These are phyloP conservation scores for Vicia villosa DNA, from an alignment of 306 rosid species.

Conservation along the genomic window DNA sequence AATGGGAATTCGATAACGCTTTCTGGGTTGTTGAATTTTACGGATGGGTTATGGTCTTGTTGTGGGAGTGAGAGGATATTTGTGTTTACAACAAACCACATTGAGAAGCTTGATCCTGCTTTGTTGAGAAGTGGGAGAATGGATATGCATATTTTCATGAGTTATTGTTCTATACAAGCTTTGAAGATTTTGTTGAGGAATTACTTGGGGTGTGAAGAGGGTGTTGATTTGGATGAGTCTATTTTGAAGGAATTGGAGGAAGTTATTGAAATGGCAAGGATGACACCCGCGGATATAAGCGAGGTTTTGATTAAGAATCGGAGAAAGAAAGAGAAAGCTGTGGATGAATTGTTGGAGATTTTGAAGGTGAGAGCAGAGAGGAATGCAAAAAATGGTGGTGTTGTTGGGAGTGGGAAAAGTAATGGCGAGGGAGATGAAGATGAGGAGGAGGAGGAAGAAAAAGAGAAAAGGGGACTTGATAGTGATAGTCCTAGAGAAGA, in stretches of 20 bases:
- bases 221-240: constrained; percentile 31
- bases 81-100: constrained; percentile 90
- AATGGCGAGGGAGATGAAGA: constrained; percentile 36
- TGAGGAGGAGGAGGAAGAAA: constrained; percentile 61
- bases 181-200: constrained; percentile 77
- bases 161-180: constrained; percentile 62
- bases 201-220: constrained; percentile 57
- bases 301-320: constrained; percentile 88
- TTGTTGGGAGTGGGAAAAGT: too few relatives aligned
- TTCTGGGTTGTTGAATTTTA: constrained; percentile 86
- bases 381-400: constrained; percentile 48
- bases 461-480: constrained; percentile 92
- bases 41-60: constrained; percentile 97
- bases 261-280: constrained; percentile 64
- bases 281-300: constrained; percentile 95
- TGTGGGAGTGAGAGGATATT: constrained; percentile 98
- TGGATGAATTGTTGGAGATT: constrained; percentile 57
- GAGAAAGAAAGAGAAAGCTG: constrained; percentile 56
- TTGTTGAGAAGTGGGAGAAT: constrained; percentile 87
- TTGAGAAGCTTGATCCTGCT: constrained; percentile 96
- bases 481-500: constrained; percentile 82
- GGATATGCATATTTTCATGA: constrained; percentile 97
- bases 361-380: constrained; percentile 60
- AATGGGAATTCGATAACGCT: constrained; percentile 77
- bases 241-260: constrained; percentile 47